Evolutionary conservation across 805 yeast species (phyloP).

Genomic region (Saccharomycopsis microspora): DNA sequence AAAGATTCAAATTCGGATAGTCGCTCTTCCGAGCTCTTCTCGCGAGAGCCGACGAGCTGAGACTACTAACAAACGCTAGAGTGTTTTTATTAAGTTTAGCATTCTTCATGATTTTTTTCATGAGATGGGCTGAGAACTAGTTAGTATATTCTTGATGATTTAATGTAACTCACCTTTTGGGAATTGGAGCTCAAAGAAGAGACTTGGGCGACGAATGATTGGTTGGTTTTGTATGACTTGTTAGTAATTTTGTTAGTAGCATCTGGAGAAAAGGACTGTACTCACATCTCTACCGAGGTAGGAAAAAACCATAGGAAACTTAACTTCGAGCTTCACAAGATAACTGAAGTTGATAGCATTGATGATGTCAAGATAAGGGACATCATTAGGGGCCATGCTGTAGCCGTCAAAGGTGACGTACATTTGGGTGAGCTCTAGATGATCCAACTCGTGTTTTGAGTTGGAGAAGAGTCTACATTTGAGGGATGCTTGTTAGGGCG

Average conservation of each 20-base stretch:
- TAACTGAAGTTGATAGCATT: background rate
- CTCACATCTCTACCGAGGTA: conserved; percentile 5
- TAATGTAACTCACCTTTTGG: no score
- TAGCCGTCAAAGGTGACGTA: no score
- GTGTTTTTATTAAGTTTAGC: background rate
- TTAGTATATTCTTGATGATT: no score
- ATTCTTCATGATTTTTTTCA: background rate
- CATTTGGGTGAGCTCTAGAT: no score
- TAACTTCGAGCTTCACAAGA: conserved; percentile 1
- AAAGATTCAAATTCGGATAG: conserved; percentile 1
- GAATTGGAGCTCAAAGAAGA: no score
- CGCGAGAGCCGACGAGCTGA: no score
- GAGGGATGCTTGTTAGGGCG: no score
- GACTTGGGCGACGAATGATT: no score
- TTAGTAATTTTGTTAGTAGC: background rate
- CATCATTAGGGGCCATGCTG: no score
- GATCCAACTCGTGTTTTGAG: no score
- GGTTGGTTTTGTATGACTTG: background rate
- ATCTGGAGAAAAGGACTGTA: background rate
- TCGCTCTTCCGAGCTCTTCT: background rate
- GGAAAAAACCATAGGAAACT: conserved; percentile 8
- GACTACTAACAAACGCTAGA: background rate
- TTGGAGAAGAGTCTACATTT: no score
- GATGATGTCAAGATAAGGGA: background rate
- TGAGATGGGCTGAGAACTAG: background rate